Conservation (phyloP, 805 yeast genomes). For the Metschnikowia bowlesiae region DNA sequence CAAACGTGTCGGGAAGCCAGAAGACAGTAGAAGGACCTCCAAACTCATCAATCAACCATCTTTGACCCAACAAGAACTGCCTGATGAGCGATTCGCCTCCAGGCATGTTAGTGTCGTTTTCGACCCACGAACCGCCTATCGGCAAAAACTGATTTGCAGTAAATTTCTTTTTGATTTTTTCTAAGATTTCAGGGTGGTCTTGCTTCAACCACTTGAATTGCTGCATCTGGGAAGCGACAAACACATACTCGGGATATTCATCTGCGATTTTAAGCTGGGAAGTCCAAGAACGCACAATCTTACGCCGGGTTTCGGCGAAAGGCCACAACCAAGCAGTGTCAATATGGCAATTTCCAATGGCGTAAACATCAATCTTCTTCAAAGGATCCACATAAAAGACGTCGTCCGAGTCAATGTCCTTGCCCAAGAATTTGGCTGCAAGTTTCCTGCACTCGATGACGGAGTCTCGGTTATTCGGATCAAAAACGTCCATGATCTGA, state of each 20-base stretch:
- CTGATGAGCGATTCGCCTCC: slow-evolving; percentile 85
- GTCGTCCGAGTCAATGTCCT: slow-evolving; percentile 54
- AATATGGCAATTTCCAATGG: slow-evolving; percentile 92
- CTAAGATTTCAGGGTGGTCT: slow-evolving; percentile 80
- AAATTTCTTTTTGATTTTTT: slow-evolving; percentile 60
- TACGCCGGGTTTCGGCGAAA: slow-evolving; percentile 92
- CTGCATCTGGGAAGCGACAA: slow-evolving; percentile 94
- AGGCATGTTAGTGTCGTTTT: slow-evolving; percentile 95
- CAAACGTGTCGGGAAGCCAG: slow-evolving; percentile 98
- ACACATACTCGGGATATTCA: slow-evolving; percentile 85
- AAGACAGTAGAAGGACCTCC: slow-evolving; percentile 71
- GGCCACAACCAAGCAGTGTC: slow-evolving; percentile 99
- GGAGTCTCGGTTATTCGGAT: slow-evolving; percentile 57
- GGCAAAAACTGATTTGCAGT: slow-evolving; percentile 76
- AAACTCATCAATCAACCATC: slow-evolving; percentile 75
- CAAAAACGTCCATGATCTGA: slow-evolving; percentile 78
- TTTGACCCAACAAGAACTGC: slow-evolving; percentile 87
- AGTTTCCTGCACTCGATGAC: slow-evolving; percentile 61
- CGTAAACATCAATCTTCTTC: slow-evolving; percentile 60
- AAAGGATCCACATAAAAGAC: slow-evolving; percentile 42
- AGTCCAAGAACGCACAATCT: slow-evolving; percentile 93
- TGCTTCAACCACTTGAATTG: slow-evolving; percentile 88
- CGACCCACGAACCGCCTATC: slow-evolving; percentile 98
- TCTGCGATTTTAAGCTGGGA: slow-evolving; percentile 83
- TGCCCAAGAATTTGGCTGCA: slow-evolving; percentile 62